Evolutionary conservation across 2,329 filamentous ascomycete genomes (phyloP), one percentile per base, ranked within the genome.

Genomic region (Elsinoe ampelina): DNA sequence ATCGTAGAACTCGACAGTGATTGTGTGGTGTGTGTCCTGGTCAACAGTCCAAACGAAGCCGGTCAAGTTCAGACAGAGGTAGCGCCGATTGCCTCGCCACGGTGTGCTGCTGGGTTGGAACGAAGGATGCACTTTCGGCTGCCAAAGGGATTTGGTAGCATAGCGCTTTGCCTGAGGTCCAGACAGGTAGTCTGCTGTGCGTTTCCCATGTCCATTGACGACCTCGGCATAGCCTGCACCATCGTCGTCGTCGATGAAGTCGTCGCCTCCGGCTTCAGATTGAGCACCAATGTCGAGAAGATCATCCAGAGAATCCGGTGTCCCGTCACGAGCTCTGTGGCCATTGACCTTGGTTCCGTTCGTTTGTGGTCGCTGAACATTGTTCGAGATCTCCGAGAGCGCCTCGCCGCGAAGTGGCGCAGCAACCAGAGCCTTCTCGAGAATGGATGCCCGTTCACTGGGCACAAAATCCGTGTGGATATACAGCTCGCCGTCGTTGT

Each of bases 1-100:
- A 70, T 98, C 95, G 69, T 97, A 96, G 69, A 98, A 98, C 66
- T 97, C 93, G 1, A 97, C 91, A 0, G 91, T 96, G 10, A 98
- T 85, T 1, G 93, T 98, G 68, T 97, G 70, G 58, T 78, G 83
- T 0, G 86, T 87, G 66, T 96, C 91, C 71, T 98, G 93, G 63
- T 95, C 88, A 15, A 98, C 89, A 0, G 92, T 97, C 89, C 93
- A 98, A 7, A 96, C 88, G 66, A 95, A 93, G 0, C 95, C 93
- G 55, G 91, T 88, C 58, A 98, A 75, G 67, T 97, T 97, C 39
- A 97, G 80, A 66, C 89, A 95, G 0, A 98, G 79, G 67, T 98
- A 95, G 67, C 92, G 89, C 61, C 93, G 80, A 69, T 95, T 93
- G 1, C 93, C 93, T 60, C 89, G 83, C 95, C 93, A 98, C 0